Percentiles rank a stretch among this genome's conserved stretches.
Evolutionary conservation across 345 rosid species (phyloP).

Genomic region (Ceriops decandra): DNA sequence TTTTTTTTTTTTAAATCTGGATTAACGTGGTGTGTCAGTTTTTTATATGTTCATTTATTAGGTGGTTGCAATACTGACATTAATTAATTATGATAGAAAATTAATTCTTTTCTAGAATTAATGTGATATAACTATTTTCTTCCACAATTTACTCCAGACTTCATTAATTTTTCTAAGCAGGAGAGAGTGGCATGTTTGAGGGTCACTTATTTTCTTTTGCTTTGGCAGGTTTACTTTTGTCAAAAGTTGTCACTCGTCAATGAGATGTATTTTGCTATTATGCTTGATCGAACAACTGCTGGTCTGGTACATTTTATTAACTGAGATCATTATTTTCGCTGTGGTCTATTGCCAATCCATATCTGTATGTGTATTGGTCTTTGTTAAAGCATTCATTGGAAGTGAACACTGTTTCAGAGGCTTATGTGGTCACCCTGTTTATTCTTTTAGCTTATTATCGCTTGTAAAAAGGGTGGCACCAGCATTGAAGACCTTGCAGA

Average conservation of each 20-base stretch:
- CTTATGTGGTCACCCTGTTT: slow-evolving; percentile 10
- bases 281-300: slow-evolving; percentile 89
- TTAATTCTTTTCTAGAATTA: neutral
- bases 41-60: neutral
- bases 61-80: neutral
- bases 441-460: slow-evolving; percentile 73
- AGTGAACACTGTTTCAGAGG: slow-evolving; percentile 1
- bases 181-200: neutral
- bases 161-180: neutral
- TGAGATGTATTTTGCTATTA: slow-evolving; percentile 99
- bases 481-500: slow-evolving; percentile 99
- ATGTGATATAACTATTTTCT: neutral
- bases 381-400: neutral
- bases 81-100: neutral
- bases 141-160: neutral
- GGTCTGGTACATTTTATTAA: slow-evolving; percentile 69
- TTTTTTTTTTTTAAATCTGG: neutral
- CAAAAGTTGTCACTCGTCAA: slow-evolving; percentile 86
- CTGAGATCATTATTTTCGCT: slow-evolving; percentile 1
- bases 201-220: slow-evolving; percentile 11
- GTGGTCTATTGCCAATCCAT: slow-evolving; percentile 2
- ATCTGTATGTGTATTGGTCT: neutral
- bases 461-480: slow-evolving; percentile 97
- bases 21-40: neutral
- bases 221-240: slow-evolving; percentile 84